phyloP scores from a whole-genome alignment of 768 basidiomycete species.

The Filobasidium floriforme region DNA sequence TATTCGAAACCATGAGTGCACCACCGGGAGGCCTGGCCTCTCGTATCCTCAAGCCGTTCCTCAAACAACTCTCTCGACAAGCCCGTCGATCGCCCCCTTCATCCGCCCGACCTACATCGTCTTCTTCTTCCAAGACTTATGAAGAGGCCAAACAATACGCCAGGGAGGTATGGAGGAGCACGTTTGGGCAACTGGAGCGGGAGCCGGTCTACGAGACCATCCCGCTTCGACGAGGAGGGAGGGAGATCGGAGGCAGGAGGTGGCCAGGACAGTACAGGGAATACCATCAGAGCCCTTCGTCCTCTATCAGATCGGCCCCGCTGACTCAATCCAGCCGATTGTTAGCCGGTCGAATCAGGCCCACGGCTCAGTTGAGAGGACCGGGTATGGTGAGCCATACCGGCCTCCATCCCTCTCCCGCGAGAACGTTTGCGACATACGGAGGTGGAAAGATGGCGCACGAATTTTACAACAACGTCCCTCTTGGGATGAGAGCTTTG shows the following conservation, averaged over 20 bases:
- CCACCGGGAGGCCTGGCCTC: background rate
- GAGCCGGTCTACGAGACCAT: slow-evolving; percentile 9
- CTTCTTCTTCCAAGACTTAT: background rate
- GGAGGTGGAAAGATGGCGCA: slow-evolving; percentile 8
- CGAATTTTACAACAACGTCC: slow-evolving; percentile 13
- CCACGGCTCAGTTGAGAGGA: slow-evolving; percentile 1
- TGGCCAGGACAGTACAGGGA: slow-evolving; percentile 23
- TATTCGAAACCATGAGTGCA: too few species aligned
- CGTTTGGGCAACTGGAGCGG: slow-evolving; percentile 12
- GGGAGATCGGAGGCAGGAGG: background rate
- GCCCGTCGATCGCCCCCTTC: background rate
- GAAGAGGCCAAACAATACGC: slow-evolving; percentile 10
- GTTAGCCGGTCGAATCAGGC: slow-evolving; percentile 1
- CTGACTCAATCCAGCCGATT: background rate
- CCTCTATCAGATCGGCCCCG: slow-evolving; percentile 19
- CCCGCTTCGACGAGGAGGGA: background rate
- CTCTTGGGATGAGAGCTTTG: slow-evolving; percentile 15
- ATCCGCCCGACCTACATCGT: background rate
- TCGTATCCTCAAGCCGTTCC: background rate
- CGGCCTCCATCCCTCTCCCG: slow-evolving; percentile 14
- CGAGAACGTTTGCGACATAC: slow-evolving; percentile 16
- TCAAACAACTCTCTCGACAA: background rate
- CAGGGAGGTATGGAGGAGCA: slow-evolving; percentile 14
- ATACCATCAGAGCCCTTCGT: slow-evolving; percentile 30
- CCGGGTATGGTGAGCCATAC: slow-evolving; percentile 10